A percentile compares a stretch with the other conserved stretches of the same genome.
These are phyloP conservation scores for Mycena vulgaris DNA, from an alignment of 768 basidiomycete genomes.

Conservation along the genomic window DNA sequence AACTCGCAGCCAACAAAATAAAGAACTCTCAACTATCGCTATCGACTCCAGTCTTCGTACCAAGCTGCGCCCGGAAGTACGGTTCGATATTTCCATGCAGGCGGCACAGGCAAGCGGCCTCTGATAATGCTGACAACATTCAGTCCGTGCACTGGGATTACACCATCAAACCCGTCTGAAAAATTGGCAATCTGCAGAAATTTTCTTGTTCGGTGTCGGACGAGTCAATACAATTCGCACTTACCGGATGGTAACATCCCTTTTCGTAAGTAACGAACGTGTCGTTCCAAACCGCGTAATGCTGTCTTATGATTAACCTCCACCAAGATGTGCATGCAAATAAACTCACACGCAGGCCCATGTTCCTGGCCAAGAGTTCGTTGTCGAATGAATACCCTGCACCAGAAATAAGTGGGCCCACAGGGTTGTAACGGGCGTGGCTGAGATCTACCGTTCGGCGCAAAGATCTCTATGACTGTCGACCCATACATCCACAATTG, in stretches of 20 bases:
- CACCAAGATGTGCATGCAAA: neutral
- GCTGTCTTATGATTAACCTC: conserved; percentile 40
- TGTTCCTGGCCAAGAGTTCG: conserved; percentile 57
- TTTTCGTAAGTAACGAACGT: conserved; percentile 59
- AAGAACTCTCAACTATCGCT: no score
- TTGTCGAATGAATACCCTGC: conserved; percentile 60
- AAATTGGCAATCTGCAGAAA: conserved; percentile 52
- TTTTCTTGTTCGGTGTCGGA: neutral
- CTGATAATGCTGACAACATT: conserved; percentile 72
- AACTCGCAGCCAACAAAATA: no score
- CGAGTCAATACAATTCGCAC: neutral
- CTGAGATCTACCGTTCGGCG: no score
- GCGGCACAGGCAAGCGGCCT: conserved; percentile 65
- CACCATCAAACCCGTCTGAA: conserved; percentile 75
- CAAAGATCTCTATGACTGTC: no score
- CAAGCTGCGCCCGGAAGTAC: no score
- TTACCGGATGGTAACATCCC: conserved; percentile 49
- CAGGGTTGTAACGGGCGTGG: no score
- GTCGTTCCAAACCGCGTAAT: conserved; percentile 81
- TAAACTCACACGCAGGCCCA: conserved; percentile 56
- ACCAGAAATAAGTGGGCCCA: no score
- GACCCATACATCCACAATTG: no score
- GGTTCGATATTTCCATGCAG: neutral
- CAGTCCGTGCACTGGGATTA: conserved; percentile 76
- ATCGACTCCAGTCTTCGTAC: no score